Conservation (phyloP, 495 filamentous ascomycete species). For the Aspergillus bertholletiae region DNA sequence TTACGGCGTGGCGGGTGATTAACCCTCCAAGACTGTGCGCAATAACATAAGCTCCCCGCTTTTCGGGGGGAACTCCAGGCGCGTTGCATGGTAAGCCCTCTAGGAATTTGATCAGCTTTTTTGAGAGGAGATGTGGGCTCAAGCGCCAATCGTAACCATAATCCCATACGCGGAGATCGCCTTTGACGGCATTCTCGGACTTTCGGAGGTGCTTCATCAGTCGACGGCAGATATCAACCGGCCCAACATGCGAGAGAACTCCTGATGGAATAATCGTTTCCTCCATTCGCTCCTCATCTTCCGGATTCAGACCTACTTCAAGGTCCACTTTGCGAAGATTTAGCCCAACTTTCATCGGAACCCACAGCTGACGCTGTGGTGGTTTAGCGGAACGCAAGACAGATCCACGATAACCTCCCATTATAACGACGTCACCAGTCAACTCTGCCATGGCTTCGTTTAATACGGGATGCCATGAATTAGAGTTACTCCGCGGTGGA, state of each 20-base stretch:
- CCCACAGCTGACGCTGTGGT: constrained; percentile 82
- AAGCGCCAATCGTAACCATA: constrained; percentile 97
- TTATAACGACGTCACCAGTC: constrained; percentile 79
- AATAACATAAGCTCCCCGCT: constrained; percentile 74
- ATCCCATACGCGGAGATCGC: constrained; percentile 75
- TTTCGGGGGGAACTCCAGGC: constrained; percentile 37
- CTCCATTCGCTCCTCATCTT: constrained; percentile 84
- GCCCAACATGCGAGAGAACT: constrained; percentile 86
- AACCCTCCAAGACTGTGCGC: constrained; percentile 89
- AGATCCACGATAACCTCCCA: constrained; percentile 91
- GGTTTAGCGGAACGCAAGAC: constrained; percentile 80
- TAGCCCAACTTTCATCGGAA: constrained; percentile 89
- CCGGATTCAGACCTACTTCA: constrained; percentile 76
- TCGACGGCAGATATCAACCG: constrained; percentile 81
- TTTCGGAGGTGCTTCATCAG: constrained; percentile 75
- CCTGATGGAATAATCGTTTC: constrained; percentile 77
- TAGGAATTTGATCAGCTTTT: constrained; percentile 65
- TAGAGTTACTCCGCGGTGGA: constrained; percentile 29
- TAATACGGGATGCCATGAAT: constrained; percentile 46
- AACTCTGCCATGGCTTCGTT: constrained; percentile 65
- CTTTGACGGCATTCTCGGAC: constrained; percentile 65
- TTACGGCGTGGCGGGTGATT: constrained; percentile 86
- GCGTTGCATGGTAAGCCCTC: constrained; percentile 73
- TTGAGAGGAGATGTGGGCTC: constrained; percentile 73
- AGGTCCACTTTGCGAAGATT: constrained; percentile 91